A percentile compares a stretch with the other conserved stretches of the same genome.
Evolutionary conservation across 192 early-diverging fungal species (phyloP).

Genomic region (Paraglomus occultum): DNA sequence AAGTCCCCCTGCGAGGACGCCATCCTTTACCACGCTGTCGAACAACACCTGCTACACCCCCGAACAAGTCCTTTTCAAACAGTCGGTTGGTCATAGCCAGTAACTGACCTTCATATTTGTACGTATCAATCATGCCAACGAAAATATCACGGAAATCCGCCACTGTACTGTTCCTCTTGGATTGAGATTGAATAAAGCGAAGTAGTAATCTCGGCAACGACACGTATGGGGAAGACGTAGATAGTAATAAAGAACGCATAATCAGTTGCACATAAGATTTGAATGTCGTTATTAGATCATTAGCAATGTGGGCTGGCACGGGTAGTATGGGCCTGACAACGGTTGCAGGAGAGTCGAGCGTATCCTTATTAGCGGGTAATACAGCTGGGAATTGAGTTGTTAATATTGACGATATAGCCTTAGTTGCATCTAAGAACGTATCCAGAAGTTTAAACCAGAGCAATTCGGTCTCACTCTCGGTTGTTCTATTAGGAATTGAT

Average conservation of each 20-base stretch:
- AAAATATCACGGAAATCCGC: conserved; percentile 61
- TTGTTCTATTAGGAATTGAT: conserved; percentile 19
- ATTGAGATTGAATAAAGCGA: conserved; percentile 54
- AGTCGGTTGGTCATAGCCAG: conserved; percentile 60
- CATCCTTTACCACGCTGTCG: conserved; percentile 53
- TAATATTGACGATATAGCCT: conserved; percentile 41
- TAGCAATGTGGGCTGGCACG: conserved; percentile 33
- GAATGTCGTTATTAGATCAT: conserved; percentile 49
- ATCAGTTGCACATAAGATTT: conserved; percentile 61
- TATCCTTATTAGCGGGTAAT: conserved; percentile 19
- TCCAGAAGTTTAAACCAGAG: conserved; percentile 58
- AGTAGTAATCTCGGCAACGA: conserved; percentile 54
- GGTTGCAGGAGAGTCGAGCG: conserved; percentile 18
- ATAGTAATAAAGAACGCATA: conserved; percentile 51
- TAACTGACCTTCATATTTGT: conserved; percentile 62
- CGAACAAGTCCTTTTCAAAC: conserved; percentile 58
- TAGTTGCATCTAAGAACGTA: conserved; percentile 55
- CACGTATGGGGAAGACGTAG: conserved; percentile 56
- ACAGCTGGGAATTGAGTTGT: conserved; percentile 13
- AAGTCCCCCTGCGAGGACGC: conserved; percentile 51
- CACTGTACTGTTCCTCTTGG: conserved; percentile 46
- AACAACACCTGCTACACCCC: conserved; percentile 50
- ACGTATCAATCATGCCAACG: conserved; percentile 61
- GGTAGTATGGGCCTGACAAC: conserved; percentile 13
- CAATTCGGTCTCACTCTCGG: conserved; percentile 49